A percentile compares a stretch with the other conserved stretches of the same genome.
These are phyloP conservation scores for Sarocladiaceae sp. DNA, from an alignment of 2,329 filamentous ascomycete species.

Conservation along the genomic window DNA sequence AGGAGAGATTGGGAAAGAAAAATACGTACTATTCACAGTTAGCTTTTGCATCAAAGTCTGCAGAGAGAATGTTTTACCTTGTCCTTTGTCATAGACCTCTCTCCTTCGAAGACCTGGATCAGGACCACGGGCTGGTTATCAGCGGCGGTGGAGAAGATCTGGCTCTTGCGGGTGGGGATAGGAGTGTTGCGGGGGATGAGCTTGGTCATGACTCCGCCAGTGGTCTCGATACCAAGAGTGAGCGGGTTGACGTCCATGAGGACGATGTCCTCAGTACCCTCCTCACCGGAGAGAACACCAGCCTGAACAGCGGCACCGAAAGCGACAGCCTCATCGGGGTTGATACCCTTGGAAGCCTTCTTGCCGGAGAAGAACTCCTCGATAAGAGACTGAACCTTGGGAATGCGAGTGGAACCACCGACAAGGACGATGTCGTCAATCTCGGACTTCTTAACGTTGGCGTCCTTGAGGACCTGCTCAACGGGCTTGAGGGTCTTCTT, in stretches of 20 bases:
- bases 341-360: conserved; percentile 98
- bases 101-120: conserved; percentile 93
- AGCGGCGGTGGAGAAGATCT: conserved; percentile 95
- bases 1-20: neutral
- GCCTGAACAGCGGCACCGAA: conserved; percentile 96
- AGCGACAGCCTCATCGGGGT: conserved; percentile 97
- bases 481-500: conserved; percentile 99
- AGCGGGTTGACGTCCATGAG: conserved; percentile 97
- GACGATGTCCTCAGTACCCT: conserved; percentile 71
- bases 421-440: conserved; percentile 96
- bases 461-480: conserved; percentile 96
- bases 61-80: conserved; percentile 36
- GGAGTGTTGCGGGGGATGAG: conserved; percentile 91
- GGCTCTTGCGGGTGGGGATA: conserved; percentile 92
- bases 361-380: conserved; percentile 95
- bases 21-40: neutral
- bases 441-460: conserved; percentile 93
- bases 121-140: conserved; percentile 95
- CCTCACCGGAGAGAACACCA: conserved; percentile 87
- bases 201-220: conserved; percentile 96
- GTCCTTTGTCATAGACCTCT: conserved; percentile 89
- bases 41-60: neutral
- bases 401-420: conserved; percentile 97
- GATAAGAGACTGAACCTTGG: conserved; percentile 90
- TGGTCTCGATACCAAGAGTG: conserved; percentile 95